Evolutionary conservation across 1,139 yeast species (phyloP).

Genomic region (Kodamaea fungicola): DNA sequence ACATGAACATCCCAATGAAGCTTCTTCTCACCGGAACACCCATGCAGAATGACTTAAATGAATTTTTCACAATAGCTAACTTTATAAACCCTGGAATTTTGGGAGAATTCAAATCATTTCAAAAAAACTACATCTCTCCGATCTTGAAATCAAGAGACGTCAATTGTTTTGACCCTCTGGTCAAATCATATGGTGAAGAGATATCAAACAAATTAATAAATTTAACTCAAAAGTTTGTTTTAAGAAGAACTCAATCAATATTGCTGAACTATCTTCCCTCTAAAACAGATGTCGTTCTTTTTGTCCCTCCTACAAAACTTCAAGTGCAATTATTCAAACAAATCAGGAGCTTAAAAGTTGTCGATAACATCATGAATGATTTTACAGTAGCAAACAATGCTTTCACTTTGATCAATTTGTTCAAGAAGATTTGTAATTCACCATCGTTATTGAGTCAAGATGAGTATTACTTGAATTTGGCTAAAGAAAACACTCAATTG

Average conservation of each 20-base stretch:
- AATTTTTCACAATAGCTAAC: conserved; percentile 76
- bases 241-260: conserved; percentile 68
- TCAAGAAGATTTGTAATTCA: conserved; percentile 82
- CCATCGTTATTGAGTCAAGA: conserved; percentile 59
- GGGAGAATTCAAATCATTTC: conserved; percentile 64
- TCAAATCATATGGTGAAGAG: conserved; percentile 55
- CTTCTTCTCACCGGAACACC: conserved; percentile 89
- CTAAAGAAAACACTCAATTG: conserved; percentile 10
- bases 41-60: conserved; percentile 84
- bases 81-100: conserved; percentile 82
- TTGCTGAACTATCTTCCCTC: conserved; percentile 68
- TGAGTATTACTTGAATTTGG: conserved; percentile 25
- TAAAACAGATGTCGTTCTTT: conserved; percentile 74
- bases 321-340: conserved; percentile 58
- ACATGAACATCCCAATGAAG: conserved; percentile 53
- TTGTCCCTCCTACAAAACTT: conserved; percentile 66
- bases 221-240: conserved; percentile 62
- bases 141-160: conserved; percentile 73
- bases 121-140: conserved; percentile 64
- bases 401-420: conserved; percentile 66
- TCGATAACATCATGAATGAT: conserved; percentile 24
- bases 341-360: conserved; percentile 43
- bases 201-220: conserved; percentile 59
- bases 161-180: conserved; percentile 51
- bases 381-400: conserved; percentile 40